Evolutionary conservation across 2,329 filamentous ascomycete genomes (phyloP).

Genomic region (Ceratocystis harringtonii): DNA sequence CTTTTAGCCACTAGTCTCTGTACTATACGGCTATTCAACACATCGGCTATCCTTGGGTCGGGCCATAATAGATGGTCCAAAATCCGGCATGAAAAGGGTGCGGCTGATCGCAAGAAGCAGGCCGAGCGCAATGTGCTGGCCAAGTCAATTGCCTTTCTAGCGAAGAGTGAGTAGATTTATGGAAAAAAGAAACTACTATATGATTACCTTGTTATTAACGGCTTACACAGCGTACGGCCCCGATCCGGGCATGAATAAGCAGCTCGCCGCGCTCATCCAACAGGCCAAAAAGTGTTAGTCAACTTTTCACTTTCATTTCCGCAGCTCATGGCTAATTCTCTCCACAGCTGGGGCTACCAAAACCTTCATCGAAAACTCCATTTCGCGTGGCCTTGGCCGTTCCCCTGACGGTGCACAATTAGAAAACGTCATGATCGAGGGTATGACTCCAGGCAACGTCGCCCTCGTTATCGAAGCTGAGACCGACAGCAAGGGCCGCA

Average conservation of each 20-base stretch:
- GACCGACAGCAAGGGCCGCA: conserved; percentile 64
- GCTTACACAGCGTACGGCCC: conserved; percentile 11
- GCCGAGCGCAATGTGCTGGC: conserved; percentile 51
- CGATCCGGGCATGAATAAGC: conserved; percentile 52
- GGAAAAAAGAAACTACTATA: conserved; percentile 20
- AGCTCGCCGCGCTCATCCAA: conserved; percentile 55
- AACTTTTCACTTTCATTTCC: not conserved
- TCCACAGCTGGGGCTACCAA: conserved; percentile 60
- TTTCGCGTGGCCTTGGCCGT: conserved; percentile 76
- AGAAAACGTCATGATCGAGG: conserved; percentile 66
- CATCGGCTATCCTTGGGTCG: conserved; percentile 34
- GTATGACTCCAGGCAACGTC: conserved; percentile 59
- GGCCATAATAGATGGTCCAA: conserved; percentile 93
- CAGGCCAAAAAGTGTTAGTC: conserved; percentile 60
- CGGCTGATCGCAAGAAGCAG: conserved; percentile 67
- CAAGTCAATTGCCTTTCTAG: conserved; percentile 58
- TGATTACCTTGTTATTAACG: not conserved
- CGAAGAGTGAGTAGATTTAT: conserved; percentile 40
- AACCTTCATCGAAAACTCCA: conserved; percentile 64
- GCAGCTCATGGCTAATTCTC: conserved; percentile 18
- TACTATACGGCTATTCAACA: conserved; percentile 1
- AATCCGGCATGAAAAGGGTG: conserved; percentile 88
- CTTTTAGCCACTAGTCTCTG: not conserved
- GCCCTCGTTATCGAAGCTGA: conserved; percentile 74
- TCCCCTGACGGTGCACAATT: conserved; percentile 59